Conservation (phyloP, 148 eudicot genomes). For the Rhododendron henanense region DNA sequence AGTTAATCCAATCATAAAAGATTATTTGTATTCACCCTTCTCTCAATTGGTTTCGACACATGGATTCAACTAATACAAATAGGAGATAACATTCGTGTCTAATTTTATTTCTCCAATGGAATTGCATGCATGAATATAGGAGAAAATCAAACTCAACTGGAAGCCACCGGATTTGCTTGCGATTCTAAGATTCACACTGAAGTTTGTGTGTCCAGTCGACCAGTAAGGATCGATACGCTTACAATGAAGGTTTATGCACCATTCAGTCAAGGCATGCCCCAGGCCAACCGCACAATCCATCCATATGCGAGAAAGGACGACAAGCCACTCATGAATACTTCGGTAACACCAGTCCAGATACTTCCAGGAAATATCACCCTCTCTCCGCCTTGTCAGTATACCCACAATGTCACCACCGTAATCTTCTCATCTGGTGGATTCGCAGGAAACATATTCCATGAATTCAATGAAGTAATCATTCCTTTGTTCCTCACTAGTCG, state of each 20-base stretch:
- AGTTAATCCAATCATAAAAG: not conserved
- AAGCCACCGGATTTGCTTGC: constrained; percentile 37
- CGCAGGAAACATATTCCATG: constrained; percentile 49
- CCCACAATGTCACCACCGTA: constrained; percentile 44
- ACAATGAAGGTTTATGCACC: constrained; percentile 23
- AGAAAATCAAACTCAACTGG: constrained; percentile 22
- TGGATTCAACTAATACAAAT: too few species aligned
- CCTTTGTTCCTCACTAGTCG: constrained; percentile 51
- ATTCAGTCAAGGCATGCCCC: not conserved
- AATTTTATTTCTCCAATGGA: not conserved
- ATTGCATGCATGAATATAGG: constrained; percentile 11
- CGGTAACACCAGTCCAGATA: constrained; percentile 43
- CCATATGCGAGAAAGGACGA: constrained; percentile 59
- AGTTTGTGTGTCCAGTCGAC: constrained; percentile 30
- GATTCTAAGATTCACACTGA: constrained; percentile 19
- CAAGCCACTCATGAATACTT: not conserved
- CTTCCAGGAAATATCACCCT: constrained; percentile 25
- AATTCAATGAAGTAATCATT: constrained; percentile 48
- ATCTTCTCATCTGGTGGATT: constrained; percentile 61
- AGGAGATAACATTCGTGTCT: not conserved
- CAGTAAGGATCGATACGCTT: constrained; percentile 20
- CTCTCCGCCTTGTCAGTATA: constrained; percentile 39
- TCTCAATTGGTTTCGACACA: not conserved
- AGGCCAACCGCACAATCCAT: constrained; percentile 3
- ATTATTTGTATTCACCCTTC: not conserved